These are phyloP conservation scores for Chlorophyllum brunneum DNA, from an alignment of 768 basidiomycete species.

Conservation along the genomic window DNA sequence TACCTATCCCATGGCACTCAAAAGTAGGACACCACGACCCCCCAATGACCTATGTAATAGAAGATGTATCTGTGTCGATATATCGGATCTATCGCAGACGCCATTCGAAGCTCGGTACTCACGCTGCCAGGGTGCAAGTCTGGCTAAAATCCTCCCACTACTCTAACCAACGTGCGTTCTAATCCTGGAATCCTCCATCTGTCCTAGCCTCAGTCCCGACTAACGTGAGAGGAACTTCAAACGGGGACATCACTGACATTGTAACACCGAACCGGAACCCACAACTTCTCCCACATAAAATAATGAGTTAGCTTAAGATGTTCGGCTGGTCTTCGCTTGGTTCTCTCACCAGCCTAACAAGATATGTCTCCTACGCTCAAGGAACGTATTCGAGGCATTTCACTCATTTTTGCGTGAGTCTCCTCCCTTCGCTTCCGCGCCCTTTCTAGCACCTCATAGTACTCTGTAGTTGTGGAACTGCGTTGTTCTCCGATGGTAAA, in stretches of 20 bases:
- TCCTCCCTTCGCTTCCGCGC: neutral
- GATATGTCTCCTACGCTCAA: slow-evolving; percentile 19
- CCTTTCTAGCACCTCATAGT: neutral
- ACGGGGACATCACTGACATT: slow-evolving; percentile 4
- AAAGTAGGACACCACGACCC: too few relatives aligned
- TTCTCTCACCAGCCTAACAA: neutral
- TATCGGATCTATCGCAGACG: too few relatives aligned
- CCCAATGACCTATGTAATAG: too few relatives aligned
- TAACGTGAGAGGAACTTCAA: neutral
- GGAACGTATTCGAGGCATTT: slow-evolving; percentile 51
- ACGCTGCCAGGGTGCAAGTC: too few relatives aligned
- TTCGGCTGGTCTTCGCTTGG: neutral
- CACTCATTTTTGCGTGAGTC: slow-evolving; percentile 81
- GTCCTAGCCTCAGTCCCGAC: neutral
- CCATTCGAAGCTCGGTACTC: too few relatives aligned
- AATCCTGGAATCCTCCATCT: neutral
- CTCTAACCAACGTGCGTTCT: slow-evolving; percentile 10
- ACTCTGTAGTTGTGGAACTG: slow-evolving; percentile 69
- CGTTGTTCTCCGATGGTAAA: slow-evolving; percentile 81
- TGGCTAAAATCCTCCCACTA: too few relatives aligned
- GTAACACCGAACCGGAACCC: neutral
- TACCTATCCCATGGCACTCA: too few relatives aligned
- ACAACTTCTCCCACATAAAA: neutral
- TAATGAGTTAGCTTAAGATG: neutral
- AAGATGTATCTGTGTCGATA: too few relatives aligned